Base-by-base conservation (phyloP, 2,329 filamentous ascomycete genomes). In the Fusarium poae region DNA sequence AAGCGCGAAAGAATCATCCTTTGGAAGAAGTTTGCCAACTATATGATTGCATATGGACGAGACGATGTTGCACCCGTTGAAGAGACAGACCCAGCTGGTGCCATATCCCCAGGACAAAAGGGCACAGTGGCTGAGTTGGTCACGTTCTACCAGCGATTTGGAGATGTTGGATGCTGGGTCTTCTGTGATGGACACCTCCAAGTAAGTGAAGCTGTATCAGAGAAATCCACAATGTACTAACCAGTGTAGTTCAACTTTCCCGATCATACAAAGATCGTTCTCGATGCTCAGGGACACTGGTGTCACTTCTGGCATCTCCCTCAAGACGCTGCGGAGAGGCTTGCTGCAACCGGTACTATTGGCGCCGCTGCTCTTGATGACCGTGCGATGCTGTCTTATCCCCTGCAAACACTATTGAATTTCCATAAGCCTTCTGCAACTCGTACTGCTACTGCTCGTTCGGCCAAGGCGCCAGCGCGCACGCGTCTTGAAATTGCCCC, bases 211-310 rank as follows among this genome's bases (percentile, higher is more conserved):
- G 18, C 7, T 44, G 6, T 13, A 15, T 25, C 6, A 12, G 49
- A 7, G 30, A 16, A 10, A 11, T 25, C 1, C 30, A 30, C 30
- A 29, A 21, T 15, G 42, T 61, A 56, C 75, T 78, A 69, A 78
- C 70, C 61, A 27, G 37, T 23, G n/a, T 58, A 93, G 87, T 92
- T 95, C 80, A 95, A 96, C 80, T 96, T 96, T 78, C 92, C 92
- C 4, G 92, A 96, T 72, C 92, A 96, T 77, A 95, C 92, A 62
- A 96, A 96, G 80, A 87, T 96, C 56, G 90, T 95, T 15, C 81
- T 96, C 27, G 92, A 93, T 60, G 82, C 1, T 87, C 91, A 30
- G 92, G 91, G n/a, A 88, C 86, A 2, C n/a, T 91, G 89, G 84
- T 91, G 91, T 71, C 91, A 92, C 76, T 93, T 94, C 76, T 92